phyloP scores from a whole-genome alignment of 2,329 filamentous ascomycete genomes.

The Onygenales sp. region DNA sequence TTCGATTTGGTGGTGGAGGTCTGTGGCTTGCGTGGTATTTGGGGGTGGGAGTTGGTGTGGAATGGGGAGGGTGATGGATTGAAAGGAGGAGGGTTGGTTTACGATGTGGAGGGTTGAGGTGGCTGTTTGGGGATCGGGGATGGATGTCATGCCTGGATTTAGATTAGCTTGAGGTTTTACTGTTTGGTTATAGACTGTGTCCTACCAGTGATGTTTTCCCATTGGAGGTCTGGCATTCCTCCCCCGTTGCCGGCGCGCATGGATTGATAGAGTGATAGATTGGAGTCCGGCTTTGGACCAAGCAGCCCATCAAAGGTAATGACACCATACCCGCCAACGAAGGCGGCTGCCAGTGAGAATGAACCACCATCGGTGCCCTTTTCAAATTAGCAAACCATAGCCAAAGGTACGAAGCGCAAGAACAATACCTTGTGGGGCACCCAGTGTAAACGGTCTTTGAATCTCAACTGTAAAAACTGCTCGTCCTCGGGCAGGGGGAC shows the following conservation, averaged over 20 bases:
- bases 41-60: neutral
- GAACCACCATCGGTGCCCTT: constrained; percentile 14
- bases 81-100: neutral
- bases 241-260: neutral
- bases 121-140: neutral
- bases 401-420: neutral
- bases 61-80: neutral
- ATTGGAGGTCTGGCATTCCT: constrained; percentile 4
- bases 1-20: constrained; percentile 24
- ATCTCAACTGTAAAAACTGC: constrained; percentile 10
- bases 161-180: neutral
- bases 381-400: neutral
- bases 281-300: neutral
- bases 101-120: neutral
- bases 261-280: neutral
- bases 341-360: constrained; percentile 17
- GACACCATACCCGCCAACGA: constrained; percentile 16
- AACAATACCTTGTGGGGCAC: constrained; percentile 16
- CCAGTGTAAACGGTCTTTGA: constrained; percentile 26
- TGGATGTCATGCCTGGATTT: neutral
- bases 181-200: neutral
- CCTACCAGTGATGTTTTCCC: constrained; percentile 27
- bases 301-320: constrained; percentile 8
- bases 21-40: constrained; percentile 5
- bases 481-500: constrained; percentile 1